Percentiles rank a stretch among this genome's conserved stretches.
Conservation (phyloP, 768 basidiomycete species). For the Boletus pseudopeckii region DNA sequence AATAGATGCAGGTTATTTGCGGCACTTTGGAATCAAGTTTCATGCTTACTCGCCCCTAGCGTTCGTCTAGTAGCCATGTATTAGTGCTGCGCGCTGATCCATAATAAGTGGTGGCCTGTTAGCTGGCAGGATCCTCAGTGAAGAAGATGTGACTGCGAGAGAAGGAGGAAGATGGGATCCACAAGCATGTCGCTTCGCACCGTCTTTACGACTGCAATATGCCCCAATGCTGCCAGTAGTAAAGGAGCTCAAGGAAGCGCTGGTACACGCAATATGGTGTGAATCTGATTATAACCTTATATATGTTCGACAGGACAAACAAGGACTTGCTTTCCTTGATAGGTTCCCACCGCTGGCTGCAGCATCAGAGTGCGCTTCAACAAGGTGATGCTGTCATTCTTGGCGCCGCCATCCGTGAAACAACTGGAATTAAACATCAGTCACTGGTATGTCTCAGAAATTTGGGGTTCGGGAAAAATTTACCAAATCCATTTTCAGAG, state of each 20-base stretch:
- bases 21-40: conserved; percentile 41
- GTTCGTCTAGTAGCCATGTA: background rate
- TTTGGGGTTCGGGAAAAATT: background rate
- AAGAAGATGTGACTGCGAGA: conserved; percentile 9
- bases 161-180: conserved; percentile 19
- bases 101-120: conserved; percentile 11
- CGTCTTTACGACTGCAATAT: conserved; percentile 6
- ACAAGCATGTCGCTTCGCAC: conserved; percentile 3
- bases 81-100: background rate
- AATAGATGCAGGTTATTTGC: conserved; percentile 27
- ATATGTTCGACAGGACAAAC: conserved; percentile 6
- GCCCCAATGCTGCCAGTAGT: conserved; percentile 13
- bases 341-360: conserved; percentile 13
- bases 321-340: conserved; percentile 9
- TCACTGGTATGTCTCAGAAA: conserved; percentile 13
- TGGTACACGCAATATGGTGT: background rate
- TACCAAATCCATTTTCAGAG: conserved; percentile 14
- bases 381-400: conserved; percentile 34
- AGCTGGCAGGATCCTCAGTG: conserved; percentile 10
- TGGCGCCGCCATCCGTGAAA: conserved; percentile 32
- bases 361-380: conserved; percentile 18
- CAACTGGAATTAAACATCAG: conserved; percentile 33
- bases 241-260: conserved; percentile 11
- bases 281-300: background rate
- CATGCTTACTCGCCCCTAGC: conserved; percentile 23